phyloP scores from a whole-genome alignment of 1,284 basidiomycete species.

The Xerocomus amazonicus region DNA sequence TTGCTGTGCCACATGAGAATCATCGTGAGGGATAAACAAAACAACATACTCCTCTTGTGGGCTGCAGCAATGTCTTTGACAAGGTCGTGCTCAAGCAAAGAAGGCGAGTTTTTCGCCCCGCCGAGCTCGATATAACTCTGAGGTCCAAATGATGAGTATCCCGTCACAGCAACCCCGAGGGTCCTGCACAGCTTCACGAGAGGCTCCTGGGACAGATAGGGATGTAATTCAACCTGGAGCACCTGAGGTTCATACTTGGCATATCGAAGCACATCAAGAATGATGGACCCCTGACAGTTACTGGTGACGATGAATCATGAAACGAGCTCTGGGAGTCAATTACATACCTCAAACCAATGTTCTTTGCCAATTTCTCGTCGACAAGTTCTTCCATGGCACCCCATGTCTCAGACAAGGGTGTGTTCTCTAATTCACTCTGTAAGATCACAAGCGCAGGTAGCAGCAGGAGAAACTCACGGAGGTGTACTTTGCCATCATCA shows the following conservation, averaged over 20 bases:
- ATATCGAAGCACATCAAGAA: conserved; percentile 67
- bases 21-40: background rate
- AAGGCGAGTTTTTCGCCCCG: conserved; percentile 45
- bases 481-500: conserved; percentile 58
- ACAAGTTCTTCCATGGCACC: conserved; percentile 70
- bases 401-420: conserved; percentile 75
- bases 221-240: conserved; percentile 77
- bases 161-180: conserved; percentile 68
- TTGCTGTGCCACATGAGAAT: conserved; percentile 34
- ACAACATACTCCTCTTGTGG: conserved; percentile 51
- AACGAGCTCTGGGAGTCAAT: background rate
- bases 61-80: conserved; percentile 48
- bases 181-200: conserved; percentile 58
- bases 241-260: conserved; percentile 69
- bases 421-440: conserved; percentile 44
- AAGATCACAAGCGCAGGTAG: background rate
- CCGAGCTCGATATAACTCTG: conserved; percentile 67
- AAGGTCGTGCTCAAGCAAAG: conserved; percentile 51
- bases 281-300: conserved; percentile 61
- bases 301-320: conserved; percentile 33
- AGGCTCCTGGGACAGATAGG: conserved; percentile 68
- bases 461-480: conserved; percentile 39
- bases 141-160: conserved; percentile 76
- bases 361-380: conserved; percentile 64
- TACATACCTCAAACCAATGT: conserved; percentile 59